Evolutionary conservation across 2,329 filamentous ascomycete species (phyloP), one percentile per base, ranked within the genome.

Genomic region (Ophiostoma angusticollis): DNA sequence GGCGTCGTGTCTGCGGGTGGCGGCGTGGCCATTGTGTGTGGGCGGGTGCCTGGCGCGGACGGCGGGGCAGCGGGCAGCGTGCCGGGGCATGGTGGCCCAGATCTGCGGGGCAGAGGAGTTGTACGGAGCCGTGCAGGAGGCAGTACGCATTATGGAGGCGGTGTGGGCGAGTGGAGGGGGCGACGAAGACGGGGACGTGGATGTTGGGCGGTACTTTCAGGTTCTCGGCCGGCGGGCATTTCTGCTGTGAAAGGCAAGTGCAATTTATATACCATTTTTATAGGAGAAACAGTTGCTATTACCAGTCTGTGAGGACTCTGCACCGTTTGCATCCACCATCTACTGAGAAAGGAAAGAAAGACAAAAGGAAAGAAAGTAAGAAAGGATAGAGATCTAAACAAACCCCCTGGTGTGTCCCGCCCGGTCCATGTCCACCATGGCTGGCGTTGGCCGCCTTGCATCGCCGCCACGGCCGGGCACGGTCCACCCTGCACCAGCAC

Each of bases 121-220:
- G 2, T 68, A 69, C 41, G 66, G 68, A 2, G 64, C 65, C 0
- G 53, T 65, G 13, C 57, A 54, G 40, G 59, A 63, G 38, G 62
- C 64, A 3, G 49, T 65, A 24, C 54, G 55, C 12, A 56, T 68
- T 17, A 64, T 68, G 61, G 62, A 68, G 48, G 55, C 52, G 22
- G 62, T 68, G 1, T 70, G 67, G 67, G 35, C 56, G 2, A 46
- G 56, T 37, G 58, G 60, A 9, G 61, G 64, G 35, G 21, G 34
- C 12, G 35, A 43, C 11, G 59, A 61, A 6, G 28, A 29, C 16
- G 31, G 11, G 37, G 59, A 60, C 45, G 56, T 50, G 64, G 64
- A 67, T 39, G 45, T 67, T 31, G 55, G 55, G 12, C 59, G 57
- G 38, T 68, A 63, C 43, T 51, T 68, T 2, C 47, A 41, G 11